Evolutionary conservation across 2,329 filamentous ascomycete genomes (phyloP).

Genomic region (Xylariales sp.): DNA sequence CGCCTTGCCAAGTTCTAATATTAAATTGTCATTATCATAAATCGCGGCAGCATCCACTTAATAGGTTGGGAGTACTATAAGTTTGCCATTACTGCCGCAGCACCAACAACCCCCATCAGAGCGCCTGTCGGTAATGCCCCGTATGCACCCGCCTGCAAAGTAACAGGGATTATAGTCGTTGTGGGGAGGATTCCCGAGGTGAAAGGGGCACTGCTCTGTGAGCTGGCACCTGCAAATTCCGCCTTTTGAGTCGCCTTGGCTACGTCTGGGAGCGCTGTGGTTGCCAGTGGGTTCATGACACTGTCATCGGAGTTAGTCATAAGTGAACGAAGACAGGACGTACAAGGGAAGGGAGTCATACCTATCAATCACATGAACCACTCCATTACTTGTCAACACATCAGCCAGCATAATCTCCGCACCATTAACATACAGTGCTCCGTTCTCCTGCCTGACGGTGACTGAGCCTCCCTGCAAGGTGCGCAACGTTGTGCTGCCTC

Average conservation of each 20-base stretch:
- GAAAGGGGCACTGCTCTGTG: slow-evolving; percentile 21
- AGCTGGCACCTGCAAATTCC: slow-evolving; percentile 22
- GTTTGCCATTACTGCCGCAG: slow-evolving; percentile 13
- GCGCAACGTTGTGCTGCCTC: slow-evolving; percentile 13
- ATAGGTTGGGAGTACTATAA: neutral
- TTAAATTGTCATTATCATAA: too few relatives aligned
- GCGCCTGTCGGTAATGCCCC: slow-evolving; percentile 15
- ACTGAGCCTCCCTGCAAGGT: slow-evolving; percentile 27
- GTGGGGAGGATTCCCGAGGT: slow-evolving; percentile 23
- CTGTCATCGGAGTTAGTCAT: slow-evolving; percentile 19
- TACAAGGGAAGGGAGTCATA: slow-evolving; percentile 23
- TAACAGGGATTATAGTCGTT: slow-evolving; percentile 20
- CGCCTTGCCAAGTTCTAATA: too few relatives aligned
- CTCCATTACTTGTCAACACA: slow-evolving; percentile 6
- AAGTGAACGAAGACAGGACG: slow-evolving; percentile 26
- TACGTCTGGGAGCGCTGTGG: slow-evolving; percentile 24
- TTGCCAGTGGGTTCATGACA: slow-evolving; percentile 30
- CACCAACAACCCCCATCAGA: slow-evolving; percentile 15
- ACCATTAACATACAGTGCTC: slow-evolving; percentile 26
- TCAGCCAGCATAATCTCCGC: slow-evolving; percentile 1
- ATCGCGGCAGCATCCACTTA: too few relatives aligned
- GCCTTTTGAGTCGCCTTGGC: slow-evolving; percentile 24
- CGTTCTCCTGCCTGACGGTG: slow-evolving; percentile 28
- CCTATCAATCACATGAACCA: slow-evolving; percentile 27
- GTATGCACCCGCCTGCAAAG: slow-evolving; percentile 14